These are phyloP conservation scores for Spatholobus suberectus DNA, from an alignment of 306 rosid species.

Conservation along the genomic window DNA sequence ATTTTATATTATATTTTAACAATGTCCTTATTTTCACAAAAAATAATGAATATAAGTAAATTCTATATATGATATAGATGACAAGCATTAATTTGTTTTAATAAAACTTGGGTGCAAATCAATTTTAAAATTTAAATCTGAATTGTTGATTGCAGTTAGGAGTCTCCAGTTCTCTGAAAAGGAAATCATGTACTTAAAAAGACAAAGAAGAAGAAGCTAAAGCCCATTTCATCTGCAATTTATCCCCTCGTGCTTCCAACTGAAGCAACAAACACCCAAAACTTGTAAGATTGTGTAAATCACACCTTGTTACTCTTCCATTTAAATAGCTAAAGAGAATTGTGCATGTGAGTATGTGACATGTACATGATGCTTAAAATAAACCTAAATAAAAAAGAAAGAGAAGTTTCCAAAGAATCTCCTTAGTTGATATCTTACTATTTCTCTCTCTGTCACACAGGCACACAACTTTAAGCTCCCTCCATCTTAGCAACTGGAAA, in stretches of 20 bases:
- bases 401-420: neutral
- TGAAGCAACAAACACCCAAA: slow-evolving; percentile 26
- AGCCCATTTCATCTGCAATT: neutral
- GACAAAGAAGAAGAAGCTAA: neutral
- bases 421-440: neutral
- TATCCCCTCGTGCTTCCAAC: neutral
- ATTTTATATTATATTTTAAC: neutral
- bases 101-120: neutral
- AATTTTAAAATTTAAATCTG: slow-evolving; percentile 34
- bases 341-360: neutral
- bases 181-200: neutral
- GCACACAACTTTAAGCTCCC: neutral
- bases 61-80: slow-evolving; percentile 1
- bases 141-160: slow-evolving; percentile 15
- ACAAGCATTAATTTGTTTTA: slow-evolving; percentile 13
- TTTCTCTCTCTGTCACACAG: neutral
- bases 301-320: slow-evolving; percentile 3
- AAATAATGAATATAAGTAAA: slow-evolving; percentile 17
- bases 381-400: neutral
- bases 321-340: neutral
- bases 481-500: neutral
- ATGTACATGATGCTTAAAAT: neutral
- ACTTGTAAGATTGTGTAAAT: slow-evolving; percentile 11
- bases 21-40: slow-evolving; percentile 14
- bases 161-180: slow-evolving; percentile 22